These are phyloP conservation scores for Chaetomiaceae sp. DNA, from an alignment of 2,329 filamentous ascomycete species.

Conservation along the genomic window DNA sequence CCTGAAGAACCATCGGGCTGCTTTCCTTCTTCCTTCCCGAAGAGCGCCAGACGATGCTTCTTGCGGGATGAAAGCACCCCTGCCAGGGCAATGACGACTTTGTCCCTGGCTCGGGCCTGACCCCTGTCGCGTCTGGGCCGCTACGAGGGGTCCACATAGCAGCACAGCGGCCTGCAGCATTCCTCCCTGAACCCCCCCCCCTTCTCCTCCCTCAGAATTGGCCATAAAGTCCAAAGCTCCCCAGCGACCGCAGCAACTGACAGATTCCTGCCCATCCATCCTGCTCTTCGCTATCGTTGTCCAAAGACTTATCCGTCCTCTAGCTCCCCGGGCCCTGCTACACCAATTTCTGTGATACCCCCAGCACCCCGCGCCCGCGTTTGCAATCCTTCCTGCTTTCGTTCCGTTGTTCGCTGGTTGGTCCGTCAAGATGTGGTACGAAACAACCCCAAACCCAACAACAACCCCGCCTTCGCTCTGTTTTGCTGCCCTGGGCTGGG, in stretches of 20 bases:
- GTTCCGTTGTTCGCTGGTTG: conserved; percentile 23
- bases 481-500: not conserved
- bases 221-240: conserved; percentile 27
- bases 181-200: conserved; percentile 15
- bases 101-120: conserved; percentile 15
- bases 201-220: conserved; percentile 14
- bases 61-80: not conserved
- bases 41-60: not conserved
- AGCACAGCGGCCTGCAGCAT: conserved; percentile 22
- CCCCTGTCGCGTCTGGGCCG: conserved; percentile 18
- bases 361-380: conserved; percentile 7
- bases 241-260: conserved; percentile 15
- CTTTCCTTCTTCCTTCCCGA: not conserved
- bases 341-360: conserved; percentile 20
- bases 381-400: conserved; percentile 7
- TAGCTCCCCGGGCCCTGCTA: conserved; percentile 14
- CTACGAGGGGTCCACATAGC: conserved; percentile 18
- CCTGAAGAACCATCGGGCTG: not conserved
- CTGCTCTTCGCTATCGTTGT: conserved; percentile 11
- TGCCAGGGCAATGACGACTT: conserved; percentile 15
- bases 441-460: conserved; percentile 14
- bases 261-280: conserved; percentile 17
- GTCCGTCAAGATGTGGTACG: conserved; percentile 36
- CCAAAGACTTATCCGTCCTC: conserved; percentile 9
- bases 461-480: conserved; percentile 13